These are phyloP conservation scores for Penicillium goetzii DNA, from an alignment of 495 filamentous ascomycete species.

Conservation along the genomic window DNA sequence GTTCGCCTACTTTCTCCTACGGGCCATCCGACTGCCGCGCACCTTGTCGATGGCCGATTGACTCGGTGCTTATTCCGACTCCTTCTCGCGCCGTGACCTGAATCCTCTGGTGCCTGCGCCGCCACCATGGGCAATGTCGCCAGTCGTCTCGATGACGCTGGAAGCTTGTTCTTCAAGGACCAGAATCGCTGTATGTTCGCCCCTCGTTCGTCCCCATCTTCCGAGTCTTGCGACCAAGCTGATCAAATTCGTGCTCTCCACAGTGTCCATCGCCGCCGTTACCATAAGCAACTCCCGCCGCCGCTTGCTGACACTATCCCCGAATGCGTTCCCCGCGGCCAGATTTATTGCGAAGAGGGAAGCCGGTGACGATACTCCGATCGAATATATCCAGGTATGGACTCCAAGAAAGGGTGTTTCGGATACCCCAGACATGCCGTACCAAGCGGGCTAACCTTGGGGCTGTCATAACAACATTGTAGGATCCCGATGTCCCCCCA, in stretches of 20 bases:
- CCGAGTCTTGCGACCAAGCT: background rate
- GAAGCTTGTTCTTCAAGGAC: constrained; percentile 82
- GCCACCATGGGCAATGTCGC: constrained; percentile 85
- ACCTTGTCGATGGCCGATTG: constrained; percentile 45
- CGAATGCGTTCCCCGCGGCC: constrained; percentile 87
- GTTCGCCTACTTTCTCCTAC: background rate
- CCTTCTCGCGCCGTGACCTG: constrained; percentile 39
- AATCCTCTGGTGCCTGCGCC: constrained; percentile 17
- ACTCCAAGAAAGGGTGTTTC: background rate
- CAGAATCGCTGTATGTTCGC: constrained; percentile 76
- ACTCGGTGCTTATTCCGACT: constrained; percentile 38
- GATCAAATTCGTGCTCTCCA: constrained; percentile 7
- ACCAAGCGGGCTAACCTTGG: constrained; percentile 3
- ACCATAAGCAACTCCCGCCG: constrained; percentile 76
- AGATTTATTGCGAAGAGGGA: constrained; percentile 78
- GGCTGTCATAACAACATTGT: constrained; percentile 11
- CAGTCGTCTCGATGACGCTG: constrained; percentile 87
- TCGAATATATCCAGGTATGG: constrained; percentile 92
- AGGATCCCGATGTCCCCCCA: constrained; percentile 78
- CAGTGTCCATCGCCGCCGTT: constrained; percentile 85
- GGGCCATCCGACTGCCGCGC: constrained; percentile 31
- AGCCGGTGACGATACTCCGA: constrained; percentile 68
- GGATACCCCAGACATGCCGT: background rate
- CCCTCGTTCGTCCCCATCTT: background rate
- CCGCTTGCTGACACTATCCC: constrained; percentile 76